Evolutionary conservation across 805 yeast species (phyloP), one percentile per base, ranked within the genome.

Genomic region (Ogataea neopini): DNA sequence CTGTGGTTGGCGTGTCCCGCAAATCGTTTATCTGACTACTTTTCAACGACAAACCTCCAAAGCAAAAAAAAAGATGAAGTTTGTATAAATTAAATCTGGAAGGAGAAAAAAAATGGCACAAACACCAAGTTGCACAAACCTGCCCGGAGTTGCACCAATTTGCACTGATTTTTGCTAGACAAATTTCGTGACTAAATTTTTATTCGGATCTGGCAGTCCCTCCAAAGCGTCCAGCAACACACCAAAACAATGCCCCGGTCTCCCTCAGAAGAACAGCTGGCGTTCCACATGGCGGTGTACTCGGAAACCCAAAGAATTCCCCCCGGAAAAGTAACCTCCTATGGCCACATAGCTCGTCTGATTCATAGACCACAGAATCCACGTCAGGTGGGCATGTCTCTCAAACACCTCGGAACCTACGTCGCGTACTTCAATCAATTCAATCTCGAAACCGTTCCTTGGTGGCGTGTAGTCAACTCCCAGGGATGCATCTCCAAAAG

Each of bases 381-480:
- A 1, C 70, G 96, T 5, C 89, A 80, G 50, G 94, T 86, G 1
- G 96, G 96, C 0, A 75, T 76, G 26, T 78, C 90, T 0, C 67
- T 87, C 49, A 87, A 86, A 63, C 69, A 76, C 40, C 69, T 80
- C 11, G 72, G 74, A 1, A n/a, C 28, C 2, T 52, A 57, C 42
- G 36, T 13, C 7, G 39, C 45, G 6, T 43, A 32, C 7, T 45
- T 56, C 58, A 14, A 45, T 3, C 59, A 55, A 28, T 66, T 65
- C 53, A 64, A 67, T 45, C 43, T 58, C 8, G 63, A 54, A 2
- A 68, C 67, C 8, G 75, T 86, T 11, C 92, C 92, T 3, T 87
- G 95, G 95, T 86, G 92, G 92, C 66, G 95, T 29, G 86, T 87
- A 1, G 69, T 87, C 8, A 74, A 77, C 19, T 71, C 86, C n/a